Percentiles rank a stretch among this genome's conserved stretches.
These are phyloP conservation scores for Hypoxylon intermedium DNA, from an alignment of 495 filamentous ascomycete genomes.

Conservation along the genomic window DNA sequence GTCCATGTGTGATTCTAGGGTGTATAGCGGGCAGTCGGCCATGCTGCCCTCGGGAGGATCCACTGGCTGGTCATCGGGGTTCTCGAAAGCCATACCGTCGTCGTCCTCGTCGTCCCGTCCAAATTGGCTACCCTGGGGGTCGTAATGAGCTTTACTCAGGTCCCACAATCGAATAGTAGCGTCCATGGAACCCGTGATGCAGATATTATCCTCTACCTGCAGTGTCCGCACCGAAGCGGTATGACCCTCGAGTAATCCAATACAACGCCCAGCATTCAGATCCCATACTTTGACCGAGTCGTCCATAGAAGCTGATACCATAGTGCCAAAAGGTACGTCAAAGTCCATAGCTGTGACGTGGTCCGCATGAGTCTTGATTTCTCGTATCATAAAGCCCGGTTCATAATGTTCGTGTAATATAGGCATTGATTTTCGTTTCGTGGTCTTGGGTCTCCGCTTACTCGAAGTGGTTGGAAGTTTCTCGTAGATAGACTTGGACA, in stretches of 20 bases:
- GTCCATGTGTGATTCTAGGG: constrained; percentile 87
- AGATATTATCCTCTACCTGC: constrained; percentile 94
- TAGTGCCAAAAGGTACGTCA: constrained; percentile 91
- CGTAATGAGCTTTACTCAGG: constrained; percentile 67
- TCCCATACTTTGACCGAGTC: constrained; percentile 99
- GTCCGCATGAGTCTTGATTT: constrained; percentile 88
- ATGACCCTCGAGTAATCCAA: constrained; percentile 89
- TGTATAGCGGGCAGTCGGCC: constrained; percentile 85
- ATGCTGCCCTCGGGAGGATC: constrained; percentile 74
- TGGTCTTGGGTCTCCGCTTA: constrained; percentile 69
- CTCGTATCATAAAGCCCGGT: constrained; percentile 85
- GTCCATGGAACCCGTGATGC: constrained; percentile 95
- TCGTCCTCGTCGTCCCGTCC: constrained; percentile 70
- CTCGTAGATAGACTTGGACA: constrained; percentile 97
- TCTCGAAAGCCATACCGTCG: constrained; percentile 66
- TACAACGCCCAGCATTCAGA: constrained; percentile 87
- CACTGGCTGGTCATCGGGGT: constrained; percentile 64
- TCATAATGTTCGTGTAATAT: constrained; percentile 95
- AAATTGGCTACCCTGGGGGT: constrained; percentile 67
- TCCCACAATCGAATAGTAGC: constrained; percentile 96
- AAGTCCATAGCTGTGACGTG: constrained; percentile 91
- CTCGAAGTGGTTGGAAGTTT: constrained; percentile 74
- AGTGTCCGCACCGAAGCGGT: constrained; percentile 91
- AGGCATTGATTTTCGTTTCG: constrained; percentile 81
- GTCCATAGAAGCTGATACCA: constrained; percentile 94